A percentile compares a stretch with the other conserved stretches of the same genome.
Conservation (phyloP, 2,329 filamentous ascomycete species). For the Trichoderma oligosporum region DNA sequence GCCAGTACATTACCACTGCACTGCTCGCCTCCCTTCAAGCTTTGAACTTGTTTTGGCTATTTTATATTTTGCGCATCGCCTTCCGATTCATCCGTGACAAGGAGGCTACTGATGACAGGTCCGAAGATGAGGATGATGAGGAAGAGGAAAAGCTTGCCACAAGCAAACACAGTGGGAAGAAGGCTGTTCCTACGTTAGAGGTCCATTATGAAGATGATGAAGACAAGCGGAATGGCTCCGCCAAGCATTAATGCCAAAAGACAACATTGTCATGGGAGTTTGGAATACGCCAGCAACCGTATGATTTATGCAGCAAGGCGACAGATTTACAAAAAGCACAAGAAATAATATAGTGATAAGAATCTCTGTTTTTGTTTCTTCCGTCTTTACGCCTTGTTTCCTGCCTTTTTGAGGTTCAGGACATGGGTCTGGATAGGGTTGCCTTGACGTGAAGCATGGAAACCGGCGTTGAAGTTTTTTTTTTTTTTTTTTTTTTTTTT, state of each 20-base stretch:
- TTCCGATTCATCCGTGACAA: conserved; percentile 64
- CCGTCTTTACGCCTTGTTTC: background rate
- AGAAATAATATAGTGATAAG: background rate
- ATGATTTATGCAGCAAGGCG: background rate
- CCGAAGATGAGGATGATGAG: conserved; percentile 60
- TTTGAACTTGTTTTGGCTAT: conserved; percentile 79
- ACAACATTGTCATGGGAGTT: background rate
- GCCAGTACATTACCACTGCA: conserved; percentile 62
- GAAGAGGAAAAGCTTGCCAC: conserved; percentile 28
- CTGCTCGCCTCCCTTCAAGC: conserved; percentile 67
- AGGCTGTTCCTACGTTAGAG: conserved; percentile 21
- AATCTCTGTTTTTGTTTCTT: background rate
- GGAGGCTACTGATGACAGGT: conserved; percentile 65
- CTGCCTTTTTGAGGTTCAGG: background rate
- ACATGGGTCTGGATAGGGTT: background rate
- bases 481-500: background rate
- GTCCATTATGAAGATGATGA: conserved; percentile 25
- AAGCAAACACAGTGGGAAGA: background rate
- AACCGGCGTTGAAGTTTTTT: background rate
- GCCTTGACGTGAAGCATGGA: background rate
- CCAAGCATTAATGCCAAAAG: conserved; percentile 3
- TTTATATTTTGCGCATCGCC: conserved; percentile 70
- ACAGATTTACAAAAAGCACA: background rate
- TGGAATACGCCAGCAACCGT: background rate
- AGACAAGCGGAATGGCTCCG: conserved; percentile 15